These are phyloP conservation scores for Millerozyma miso DNA, from an alignment of 805 yeast species.

Conservation along the genomic window DNA sequence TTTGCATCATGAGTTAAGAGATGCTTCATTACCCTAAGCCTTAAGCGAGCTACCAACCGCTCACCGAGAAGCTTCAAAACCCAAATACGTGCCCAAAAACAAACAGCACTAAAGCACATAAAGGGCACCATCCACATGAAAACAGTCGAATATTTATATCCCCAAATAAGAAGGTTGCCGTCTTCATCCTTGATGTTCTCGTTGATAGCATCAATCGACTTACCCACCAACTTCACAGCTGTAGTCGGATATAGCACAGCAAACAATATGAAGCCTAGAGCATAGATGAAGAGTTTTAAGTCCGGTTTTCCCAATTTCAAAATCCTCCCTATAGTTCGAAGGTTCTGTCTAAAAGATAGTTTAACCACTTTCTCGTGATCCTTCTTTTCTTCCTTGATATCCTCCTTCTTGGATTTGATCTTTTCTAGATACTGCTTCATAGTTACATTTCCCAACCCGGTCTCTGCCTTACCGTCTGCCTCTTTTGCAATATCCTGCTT, in stretches of 20 bases:
- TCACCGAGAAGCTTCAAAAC: constrained; percentile 38
- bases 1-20: constrained; percentile 39
- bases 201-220: constrained; percentile 41
- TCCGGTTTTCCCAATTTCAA: constrained; percentile 38
- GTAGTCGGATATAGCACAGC: constrained; percentile 44
- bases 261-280: constrained; percentile 37
- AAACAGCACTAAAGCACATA: constrained; percentile 38
- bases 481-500: neutral
- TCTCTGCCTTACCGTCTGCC: neutral
- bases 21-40: constrained; percentile 39
- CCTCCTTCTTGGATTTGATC: constrained; percentile 19
- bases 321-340: constrained; percentile 35
- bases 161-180: constrained; percentile 41
- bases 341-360: constrained; percentile 28
- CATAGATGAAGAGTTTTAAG: constrained; percentile 31
- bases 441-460: neutral
- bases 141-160: constrained; percentile 38
- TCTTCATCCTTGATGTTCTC: constrained; percentile 29
- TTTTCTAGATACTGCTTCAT: constrained; percentile 18
- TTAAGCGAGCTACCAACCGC: constrained; percentile 39
- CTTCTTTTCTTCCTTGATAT: constrained; percentile 28
- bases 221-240: constrained; percentile 40
- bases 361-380: constrained; percentile 27
- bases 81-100: constrained; percentile 48
- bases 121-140: constrained; percentile 42